Evolutionary conservation across 2,329 filamentous ascomycete genomes (phyloP), one percentile per base, ranked within the genome.

Genomic region (Fonsecaea pugnacius): DNA sequence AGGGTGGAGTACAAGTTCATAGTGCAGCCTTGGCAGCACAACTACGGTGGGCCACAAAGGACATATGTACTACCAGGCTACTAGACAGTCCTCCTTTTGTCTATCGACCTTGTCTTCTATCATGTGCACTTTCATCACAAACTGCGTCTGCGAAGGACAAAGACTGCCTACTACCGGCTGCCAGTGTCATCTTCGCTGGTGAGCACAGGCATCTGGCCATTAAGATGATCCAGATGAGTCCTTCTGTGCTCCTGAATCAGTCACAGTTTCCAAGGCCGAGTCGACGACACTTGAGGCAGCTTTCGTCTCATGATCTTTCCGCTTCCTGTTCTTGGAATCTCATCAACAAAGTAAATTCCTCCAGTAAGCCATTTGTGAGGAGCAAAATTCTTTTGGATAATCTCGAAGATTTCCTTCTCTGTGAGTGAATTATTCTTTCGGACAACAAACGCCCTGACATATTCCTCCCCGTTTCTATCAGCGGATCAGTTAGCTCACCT

Each of bases 291-390:
- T 36, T 53, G 14, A 36, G 51, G 51, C 2, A 53, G 51, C 16
- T 53, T 53, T 53, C 51, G 51, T 18, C 51, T n/a, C 51, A 53
- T 53, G 14, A 53, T 36, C 51, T 83, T 83, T 9, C 82, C 82
- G 33, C 32, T 81, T 1, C 58, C 62, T 53, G 78, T 81, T 74
- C 81, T 81, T 10, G 80, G 80, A 36, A 82, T 78, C 54, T 74
- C 73, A 54, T 81, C 75, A 14, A 82, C 72, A 62, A 81, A 82
- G 16, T 72, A 73, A 10, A 82, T 75, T 4, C 80, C 80, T 33
- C 80, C 80, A 18, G 79, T 75, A 55, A 82, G 67, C 50, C 75
- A 71, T 70, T 82, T 82, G 65, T 82, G 76, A 38, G 74, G 74
- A 6, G 79, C 78, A 9, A 82, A 78, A 64, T 76, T 79, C 48